Evolutionary conservation across 2,329 filamentous ascomycete genomes (phyloP), one percentile per base, ranked within the genome.

Genomic region (Aspergillus hortae): DNA sequence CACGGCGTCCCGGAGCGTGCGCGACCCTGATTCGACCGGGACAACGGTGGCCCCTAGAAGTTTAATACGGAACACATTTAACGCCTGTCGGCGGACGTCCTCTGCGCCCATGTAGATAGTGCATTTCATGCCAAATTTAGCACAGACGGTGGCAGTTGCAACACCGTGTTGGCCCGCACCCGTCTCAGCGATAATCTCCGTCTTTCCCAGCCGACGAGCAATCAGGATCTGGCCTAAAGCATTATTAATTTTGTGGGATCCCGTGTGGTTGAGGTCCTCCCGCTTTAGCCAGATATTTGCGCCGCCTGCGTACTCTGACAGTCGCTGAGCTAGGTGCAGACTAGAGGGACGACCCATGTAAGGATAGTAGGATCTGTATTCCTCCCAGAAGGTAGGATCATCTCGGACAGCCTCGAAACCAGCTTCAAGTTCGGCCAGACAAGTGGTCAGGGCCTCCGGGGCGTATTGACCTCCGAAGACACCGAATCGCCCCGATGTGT

Each of bases 241-340:
- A 63, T 97, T 97, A 78, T 97, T 97, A 78, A 97, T 96, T 81
- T 97, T 97, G 80, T 97, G 92, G 55, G 88, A 92, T 58, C 92
- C 92, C 5, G 92, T 96, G 68, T 96, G 92, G 73, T 96, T 96
- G 52, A 96, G 76, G 68, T 97, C 92, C 74, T 97, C 92, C 60
- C 92, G 84, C 80, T 97, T 97, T 57, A 97, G 76, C 87, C 92
- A 97, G 75, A 97, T 95, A 64, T 89, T 92, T 35, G 92, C 92
- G 49, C 92, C 92, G 21, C 90, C 90, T 36, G 89, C 90, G 65
- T 92, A 77, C 68, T 92, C 86, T 0, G 92, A 96, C 55, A 97
- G 77, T 36, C 91, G 84, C 57, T 92, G 84, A 0, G 92, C 92
- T 47, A 90, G 76, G 73, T 97, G 92, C 45, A 97, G 77, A 56